These are phyloP conservation scores for Psilocybe azurescens DNA, from an alignment of 768 basidiomycete genomes.

Conservation along the genomic window DNA sequence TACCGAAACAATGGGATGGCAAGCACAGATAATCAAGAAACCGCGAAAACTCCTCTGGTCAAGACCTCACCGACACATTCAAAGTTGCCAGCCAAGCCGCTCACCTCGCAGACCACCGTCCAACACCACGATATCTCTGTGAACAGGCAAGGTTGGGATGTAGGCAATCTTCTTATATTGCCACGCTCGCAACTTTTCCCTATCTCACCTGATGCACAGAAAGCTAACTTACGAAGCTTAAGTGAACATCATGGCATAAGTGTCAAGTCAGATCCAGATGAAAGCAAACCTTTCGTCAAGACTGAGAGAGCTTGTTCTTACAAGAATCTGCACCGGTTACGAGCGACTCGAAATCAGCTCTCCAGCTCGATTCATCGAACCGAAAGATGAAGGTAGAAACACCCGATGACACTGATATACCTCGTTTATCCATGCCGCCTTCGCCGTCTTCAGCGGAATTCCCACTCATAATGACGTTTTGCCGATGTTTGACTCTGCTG, in stretches of 20 bases:
- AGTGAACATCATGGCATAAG: conserved; percentile 20
- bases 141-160: conserved; percentile 28
- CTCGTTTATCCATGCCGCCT: conserved; percentile 3
- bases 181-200: conserved; percentile 20
- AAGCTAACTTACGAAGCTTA: conserved; percentile 31
- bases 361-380: not conserved
- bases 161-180: conserved; percentile 31
- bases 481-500: not conserved
- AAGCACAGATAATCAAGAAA: too few species aligned
- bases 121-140: conserved; percentile 21
- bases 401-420: not conserved
- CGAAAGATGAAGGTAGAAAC: not conserved
- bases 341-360: not conserved
- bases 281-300: conserved; percentile 3
- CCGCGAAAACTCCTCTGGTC: not conserved
- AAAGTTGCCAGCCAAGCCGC: not conserved
- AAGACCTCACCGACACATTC: not conserved
- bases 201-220: conserved; percentile 32
- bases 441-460: not conserved
- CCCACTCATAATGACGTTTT: not conserved
- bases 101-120: not conserved
- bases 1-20: not conserved
- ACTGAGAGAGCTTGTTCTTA: not conserved
- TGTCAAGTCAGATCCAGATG: conserved; percentile 10
- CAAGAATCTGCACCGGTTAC: not conserved